phyloP scores from a whole-genome alignment of 768 basidiomycete genomes.

The Sistotremastrum suecicum region DNA sequence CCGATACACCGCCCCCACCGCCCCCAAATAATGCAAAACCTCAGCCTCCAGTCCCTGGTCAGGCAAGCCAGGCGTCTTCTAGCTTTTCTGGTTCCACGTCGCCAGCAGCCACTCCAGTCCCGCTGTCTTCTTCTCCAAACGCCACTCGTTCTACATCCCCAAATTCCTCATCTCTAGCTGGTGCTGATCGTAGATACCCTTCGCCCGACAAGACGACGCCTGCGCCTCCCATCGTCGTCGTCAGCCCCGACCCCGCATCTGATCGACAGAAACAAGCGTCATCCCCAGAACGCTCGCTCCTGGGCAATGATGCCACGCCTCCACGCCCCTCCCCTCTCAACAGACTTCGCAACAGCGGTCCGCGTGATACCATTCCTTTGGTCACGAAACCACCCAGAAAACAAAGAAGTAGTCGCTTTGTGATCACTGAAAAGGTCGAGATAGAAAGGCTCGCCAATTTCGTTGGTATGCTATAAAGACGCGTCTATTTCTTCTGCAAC shows the following conservation, averaged over 20 bases:
- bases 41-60: conserved; percentile 25
- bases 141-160: conserved; percentile 32
- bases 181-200: conserved; percentile 48
- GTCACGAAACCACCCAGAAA: conserved; percentile 94
- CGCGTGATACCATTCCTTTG: conserved; percentile 95
- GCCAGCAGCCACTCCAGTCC: conserved; percentile 18
- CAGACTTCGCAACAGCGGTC: conserved; percentile 57
- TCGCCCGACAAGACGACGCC: conserved; percentile 31
- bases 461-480: conserved; percentile 41
- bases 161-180: conserved; percentile 20
- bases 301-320: conserved; percentile 39
- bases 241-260: conserved; percentile 52
- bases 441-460: conserved; percentile 91
- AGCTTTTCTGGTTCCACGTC: conserved; percentile 21
- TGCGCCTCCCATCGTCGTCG: conserved; percentile 77
- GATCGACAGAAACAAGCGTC: conserved; percentile 30
- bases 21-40: conserved; percentile 55
- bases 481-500: neutral
- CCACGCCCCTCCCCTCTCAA: conserved; percentile 57
- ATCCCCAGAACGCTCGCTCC: conserved; percentile 34
- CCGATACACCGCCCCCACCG: conserved; percentile 38
- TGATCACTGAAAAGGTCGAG: conserved; percentile 91
- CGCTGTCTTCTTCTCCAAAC: conserved; percentile 22
- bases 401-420: conserved; percentile 92
- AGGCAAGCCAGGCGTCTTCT: neutral